Base-by-base conservation (phyloP, 768 basidiomycete genomes). In the Royoungia palumana region DNA sequence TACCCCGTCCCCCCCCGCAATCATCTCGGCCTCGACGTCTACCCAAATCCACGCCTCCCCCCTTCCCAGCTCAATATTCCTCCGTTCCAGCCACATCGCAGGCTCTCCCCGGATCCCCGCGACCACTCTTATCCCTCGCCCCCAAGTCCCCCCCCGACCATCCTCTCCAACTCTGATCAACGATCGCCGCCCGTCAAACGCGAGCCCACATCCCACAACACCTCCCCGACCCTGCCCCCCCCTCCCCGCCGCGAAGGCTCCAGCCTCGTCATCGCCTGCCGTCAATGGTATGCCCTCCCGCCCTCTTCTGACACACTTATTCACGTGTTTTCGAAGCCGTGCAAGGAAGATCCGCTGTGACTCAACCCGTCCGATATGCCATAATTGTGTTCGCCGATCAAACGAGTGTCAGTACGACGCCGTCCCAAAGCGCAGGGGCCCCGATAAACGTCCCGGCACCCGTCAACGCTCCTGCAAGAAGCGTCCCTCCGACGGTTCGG, bases 381-480 rank as follows among this genome's bases (percentile, higher is more conserved):
- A 83, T 73, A 91, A 91, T 70, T 90, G 89, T 68, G 74, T 78
- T 69, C 83, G 87, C 63, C 76, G 89, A 61, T 80, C 79, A 57
- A 87, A 88, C 67, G 75, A 76, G 46, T 91, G 89, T 69, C 77
- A 84, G 70, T 91, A 90, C 69, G 89, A 91, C 64, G 72, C 80
- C 24, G 84, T 78, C 47, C 88, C 88, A 58, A 89, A 87, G 69
- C 82, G 89, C 52, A 78, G 89, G 53, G 89, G 89, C 3, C 89
- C 89, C 54, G 89, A 91, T 77, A 90, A 89, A 71, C 81, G 80
- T 60, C 89, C 89, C 50, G 89, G 89, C 24, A 89, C 87, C 49
- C 79, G 88, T 54, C 85, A 88, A 65, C 78, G 89, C 58, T 85
- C 84, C 47, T 89, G 87, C 77, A 90, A 90, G 80, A 90, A 88